Base-by-base conservation (phyloP, 148 eudicot genomes). In the Chenopodium formosanum region DNA sequence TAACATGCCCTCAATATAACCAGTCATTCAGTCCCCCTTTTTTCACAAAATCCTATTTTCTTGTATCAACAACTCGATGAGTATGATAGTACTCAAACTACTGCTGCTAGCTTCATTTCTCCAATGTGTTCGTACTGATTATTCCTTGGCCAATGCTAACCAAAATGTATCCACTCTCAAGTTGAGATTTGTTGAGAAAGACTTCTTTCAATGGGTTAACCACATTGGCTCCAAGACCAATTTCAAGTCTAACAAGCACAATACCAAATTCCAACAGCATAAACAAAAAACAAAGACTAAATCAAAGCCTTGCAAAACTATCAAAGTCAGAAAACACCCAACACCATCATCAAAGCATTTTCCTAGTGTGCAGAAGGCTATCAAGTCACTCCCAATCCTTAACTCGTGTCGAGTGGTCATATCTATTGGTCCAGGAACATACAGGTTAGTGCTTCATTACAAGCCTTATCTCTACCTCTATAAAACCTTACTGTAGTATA, bases 391-490 rank as follows among this genome's bases (percentile, higher is more conserved):
- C 10, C 93, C 94, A 0, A 75, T 84, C 7, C 46, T 75, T 31
- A 91, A 91, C 81, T 81, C 56, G 14, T 92, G 98, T 60, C 88
- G 92, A 1, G 91, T 91, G 53, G 90, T 92, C 80, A 90, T 94
- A 82, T 88, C 84, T 75, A 85, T 94, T 82, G 73, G 88, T 79
- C 80, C 84, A 32, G 98, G 98, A 14, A 91, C 82, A 74, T 94
- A 89, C 90, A 91, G 91, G 98, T 94, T 84, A 79, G 69, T 62
- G 14, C 17, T 52, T 74, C 22, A 66, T 64, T 80, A 40, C 74
- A 70, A 70, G 13, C 25, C 74, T 40, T 32, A 17, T 14, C 46
- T 40, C 22, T 37, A 37, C 40, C 40, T 37, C 40, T 37, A 37
- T 37, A 25, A 25, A 25, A 25, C 25, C 25, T 25, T 25, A 25